phyloP scores from a whole-genome alignment of 257 asterid genomes.

The Verbascum thapsus region DNA sequence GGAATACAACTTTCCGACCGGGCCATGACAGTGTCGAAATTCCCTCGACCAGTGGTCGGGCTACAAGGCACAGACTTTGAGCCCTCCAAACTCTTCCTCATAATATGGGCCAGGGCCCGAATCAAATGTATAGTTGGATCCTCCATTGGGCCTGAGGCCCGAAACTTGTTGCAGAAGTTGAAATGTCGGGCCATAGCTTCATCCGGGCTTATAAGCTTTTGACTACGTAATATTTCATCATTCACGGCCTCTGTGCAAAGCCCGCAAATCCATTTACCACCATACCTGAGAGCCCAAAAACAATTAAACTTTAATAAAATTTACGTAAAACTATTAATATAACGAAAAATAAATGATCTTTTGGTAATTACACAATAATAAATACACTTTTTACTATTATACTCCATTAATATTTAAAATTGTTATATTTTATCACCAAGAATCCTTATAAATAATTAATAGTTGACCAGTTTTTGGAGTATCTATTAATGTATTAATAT shows the following conservation, averaged over 20 bases:
- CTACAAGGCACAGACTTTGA: slow-evolving; percentile 46
- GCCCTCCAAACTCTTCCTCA: slow-evolving; percentile 57
- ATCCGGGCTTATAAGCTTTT: slow-evolving; percentile 62
- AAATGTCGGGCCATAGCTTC: slow-evolving; percentile 75
- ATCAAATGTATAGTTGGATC: slow-evolving; percentile 60
- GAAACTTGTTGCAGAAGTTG: slow-evolving; percentile 62
- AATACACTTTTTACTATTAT: too few relatives aligned
- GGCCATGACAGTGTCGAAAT: slow-evolving; percentile 31
- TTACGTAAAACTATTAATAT: too few relatives aligned
- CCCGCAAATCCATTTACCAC: slow-evolving; percentile 68
- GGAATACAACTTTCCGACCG: slow-evolving; percentile 61
- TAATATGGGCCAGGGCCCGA: slow-evolving; percentile 61
- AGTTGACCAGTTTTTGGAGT: too few relatives aligned
- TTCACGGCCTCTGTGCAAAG: slow-evolving; percentile 63
- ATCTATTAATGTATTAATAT: too few relatives aligned
- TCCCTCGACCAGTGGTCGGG: slow-evolving; percentile 33
- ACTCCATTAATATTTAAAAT: too few relatives aligned
- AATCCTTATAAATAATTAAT: too few relatives aligned
- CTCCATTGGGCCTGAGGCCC: slow-evolving; percentile 61
- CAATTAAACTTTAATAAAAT: too few relatives aligned
- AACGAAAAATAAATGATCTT: too few relatives aligned
- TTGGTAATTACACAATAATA: too few relatives aligned
- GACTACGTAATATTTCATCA: slow-evolving; percentile 59
- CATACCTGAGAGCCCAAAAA: slow-evolving; percentile 32
- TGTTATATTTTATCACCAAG: too few relatives aligned